These are phyloP conservation scores for Plasmodium ovale DNA, from an alignment of 169 alveolate genomes.

Conservation along the genomic window DNA sequence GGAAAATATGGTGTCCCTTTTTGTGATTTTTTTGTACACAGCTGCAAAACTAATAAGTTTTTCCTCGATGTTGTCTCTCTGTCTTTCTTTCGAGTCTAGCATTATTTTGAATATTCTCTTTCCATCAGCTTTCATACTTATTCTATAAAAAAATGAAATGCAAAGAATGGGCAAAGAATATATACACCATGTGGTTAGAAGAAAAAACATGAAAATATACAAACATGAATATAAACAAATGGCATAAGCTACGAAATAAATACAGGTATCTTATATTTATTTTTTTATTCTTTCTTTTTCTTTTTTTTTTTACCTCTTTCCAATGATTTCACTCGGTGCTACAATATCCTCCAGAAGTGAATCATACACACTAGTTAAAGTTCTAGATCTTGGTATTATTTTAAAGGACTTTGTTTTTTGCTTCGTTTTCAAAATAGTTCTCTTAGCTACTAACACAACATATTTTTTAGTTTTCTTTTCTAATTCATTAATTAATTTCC, in stretches of 20 bases:
- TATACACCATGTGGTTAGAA: too few relatives aligned
- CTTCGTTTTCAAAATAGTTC: conserved; percentile 92
- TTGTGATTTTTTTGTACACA: conserved; percentile 94
- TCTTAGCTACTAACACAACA: conserved; percentile 93
- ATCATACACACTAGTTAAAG: conserved; percentile 96
- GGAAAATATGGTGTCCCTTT: conserved; percentile 93
- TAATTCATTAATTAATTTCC: conserved; percentile 92
- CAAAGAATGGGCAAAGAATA: not conserved
- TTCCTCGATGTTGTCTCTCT: conserved; percentile 94
- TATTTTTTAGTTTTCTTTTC: conserved; percentile 95
- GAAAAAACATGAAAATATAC: too few relatives aligned
- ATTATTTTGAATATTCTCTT: conserved; percentile 92
- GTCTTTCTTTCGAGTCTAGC: conserved; percentile 96
- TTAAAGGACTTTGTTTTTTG: conserved; percentile 89
- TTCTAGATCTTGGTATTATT: conserved; percentile 95
- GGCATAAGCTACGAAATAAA: not conserved
- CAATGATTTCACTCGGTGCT: conserved; percentile 95
- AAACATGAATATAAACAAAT: conserved; percentile 22
- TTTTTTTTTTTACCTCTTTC: conserved; percentile 85
- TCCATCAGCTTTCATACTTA: conserved; percentile 96
- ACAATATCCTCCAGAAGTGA: conserved; percentile 96
- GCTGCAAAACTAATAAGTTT: conserved; percentile 95
- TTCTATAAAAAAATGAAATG: conserved; percentile 76
- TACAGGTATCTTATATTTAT: not conserved
- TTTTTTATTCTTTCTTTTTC: not conserved